Conservation (phyloP, 805 yeast genomes). For the Kuraishia borneana region DNA sequence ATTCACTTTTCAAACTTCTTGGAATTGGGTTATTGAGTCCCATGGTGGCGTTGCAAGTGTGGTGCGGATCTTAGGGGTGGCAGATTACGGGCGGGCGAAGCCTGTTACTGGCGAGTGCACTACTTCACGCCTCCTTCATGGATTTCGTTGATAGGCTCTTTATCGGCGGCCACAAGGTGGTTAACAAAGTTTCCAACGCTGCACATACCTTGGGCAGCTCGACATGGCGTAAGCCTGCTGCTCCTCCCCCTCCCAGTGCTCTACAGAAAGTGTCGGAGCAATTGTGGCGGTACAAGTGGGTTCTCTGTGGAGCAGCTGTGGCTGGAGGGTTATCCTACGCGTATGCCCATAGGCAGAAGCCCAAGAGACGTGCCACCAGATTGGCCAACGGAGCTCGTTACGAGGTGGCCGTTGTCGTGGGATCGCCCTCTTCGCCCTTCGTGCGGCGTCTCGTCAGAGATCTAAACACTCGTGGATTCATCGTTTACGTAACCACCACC, state of each 20-base stretch:
- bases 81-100: not conserved
- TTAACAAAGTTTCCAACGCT: not conserved
- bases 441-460: constrained; percentile 62
- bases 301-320: too few relatives aligned
- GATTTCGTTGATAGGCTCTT: not conserved
- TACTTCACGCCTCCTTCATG: not conserved
- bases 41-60: constrained; percentile 27
- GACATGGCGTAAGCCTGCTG: too few relatives aligned
- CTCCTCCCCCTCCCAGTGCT: too few relatives aligned
- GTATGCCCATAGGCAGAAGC: constrained; percentile 2
- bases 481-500: constrained; percentile 68
- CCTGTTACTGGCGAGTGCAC: not conserved
- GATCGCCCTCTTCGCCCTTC: constrained; percentile 68
- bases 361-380: constrained; percentile 43
- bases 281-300: too few relatives aligned
- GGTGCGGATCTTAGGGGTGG: too few relatives aligned
- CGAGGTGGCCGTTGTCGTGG: constrained; percentile 66
- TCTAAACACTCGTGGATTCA: constrained; percentile 68
- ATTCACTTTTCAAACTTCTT: constrained; percentile 75
- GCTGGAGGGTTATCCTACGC: constrained; percentile 4
- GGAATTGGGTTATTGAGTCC: constrained; percentile 94
- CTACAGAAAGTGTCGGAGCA: too few relatives aligned
- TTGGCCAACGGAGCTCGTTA: constrained; percentile 61
- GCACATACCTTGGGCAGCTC: too few relatives aligned
- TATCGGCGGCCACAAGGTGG: not conserved